Evolutionary conservation across 1,139 yeast genomes (phyloP), one percentile per base, ranked within the genome.

Genomic region (Yamadazyma blattariae): DNA sequence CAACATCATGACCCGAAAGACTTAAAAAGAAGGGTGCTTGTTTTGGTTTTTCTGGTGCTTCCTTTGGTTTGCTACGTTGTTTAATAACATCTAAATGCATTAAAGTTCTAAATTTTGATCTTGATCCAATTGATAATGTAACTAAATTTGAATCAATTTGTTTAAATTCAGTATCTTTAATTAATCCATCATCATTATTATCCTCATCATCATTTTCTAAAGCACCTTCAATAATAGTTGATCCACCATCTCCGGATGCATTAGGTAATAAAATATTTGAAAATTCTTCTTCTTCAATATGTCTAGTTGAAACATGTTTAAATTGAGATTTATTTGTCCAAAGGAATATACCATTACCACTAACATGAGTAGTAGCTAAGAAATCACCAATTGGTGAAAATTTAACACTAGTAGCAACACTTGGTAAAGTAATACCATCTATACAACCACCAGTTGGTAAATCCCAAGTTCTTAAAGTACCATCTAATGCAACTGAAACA

Each of bases 361-460:
- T 72, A 10, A 89, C 96, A 62, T 94, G 98, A 0, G 96, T 74
- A 1, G 98, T 90, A 2, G 97, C 98, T 40, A 94, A 71, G 59
- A 84, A 77, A 48, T 94, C 97, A 30, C 96, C 96, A 36, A 81
- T 71, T 3, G 96, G 96, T 13, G 96, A 85, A 48, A 92, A 78
- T 51, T 82, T 79, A 27, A 94, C 71, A 33, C 77, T 67, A 0
- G 97, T 89, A 2, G 86, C 95, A 14, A 90, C 90, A 46, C 74
- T 77, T 2, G 86, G 82, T 26, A 92, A 73, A 35, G 71, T 67
- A 12, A 92, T 82, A 44, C 97, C 97, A 61, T 94, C 98, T 40
- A 94, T 89, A 59, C 97, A 90, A 1, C 92, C 89, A 34, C 98
- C 98, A 3, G 97, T 85, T 23, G 98, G 97, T 41, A 94, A 73